phyloP scores from a whole-genome alignment of 345 rosid species.

The Linum trigynum region DNA sequence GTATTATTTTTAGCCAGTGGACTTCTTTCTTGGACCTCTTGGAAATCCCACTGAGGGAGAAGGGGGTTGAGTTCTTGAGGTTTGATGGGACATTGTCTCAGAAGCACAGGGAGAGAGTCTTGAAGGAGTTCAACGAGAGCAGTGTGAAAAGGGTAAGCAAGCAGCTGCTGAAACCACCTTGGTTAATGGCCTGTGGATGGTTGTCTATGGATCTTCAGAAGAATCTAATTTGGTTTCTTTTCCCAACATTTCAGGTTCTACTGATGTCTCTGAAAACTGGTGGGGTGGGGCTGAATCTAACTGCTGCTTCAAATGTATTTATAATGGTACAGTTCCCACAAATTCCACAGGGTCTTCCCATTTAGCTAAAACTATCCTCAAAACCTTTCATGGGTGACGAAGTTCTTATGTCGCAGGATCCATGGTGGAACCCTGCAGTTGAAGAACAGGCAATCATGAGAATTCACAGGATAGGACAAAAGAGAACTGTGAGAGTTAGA shows the following conservation, averaged over 20 bases:
- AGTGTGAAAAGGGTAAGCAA: slow-evolving; percentile 40
- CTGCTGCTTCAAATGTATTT: slow-evolving; percentile 61
- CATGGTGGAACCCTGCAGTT: slow-evolving; percentile 75
- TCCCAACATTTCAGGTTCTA: slow-evolving; percentile 29
- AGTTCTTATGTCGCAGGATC: slow-evolving; percentile 33
- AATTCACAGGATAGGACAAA: slow-evolving; percentile 59
- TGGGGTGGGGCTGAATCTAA: slow-evolving; percentile 60
- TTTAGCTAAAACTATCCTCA: not conserved
- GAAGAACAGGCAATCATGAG: slow-evolving; percentile 64
- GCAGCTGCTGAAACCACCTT: not conserved
- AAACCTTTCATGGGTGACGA: not conserved
- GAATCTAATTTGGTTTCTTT: not conserved
- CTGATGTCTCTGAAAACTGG: slow-evolving; percentile 62
- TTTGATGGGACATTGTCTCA: slow-evolving; percentile 47
- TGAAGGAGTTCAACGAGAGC: slow-evolving; percentile 53
- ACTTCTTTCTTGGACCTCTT: slow-evolving; percentile 57
- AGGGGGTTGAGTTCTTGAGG: slow-evolving; percentile 39
- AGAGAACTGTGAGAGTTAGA: slow-evolving; percentile 38
- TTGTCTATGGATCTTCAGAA: not conserved
- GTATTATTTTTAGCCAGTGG: slow-evolving; percentile 70
- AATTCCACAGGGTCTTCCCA: not conserved
- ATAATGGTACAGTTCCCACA: slow-evolving; percentile 32
- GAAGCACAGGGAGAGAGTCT: slow-evolving; percentile 51
- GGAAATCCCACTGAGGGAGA: slow-evolving; percentile 45
- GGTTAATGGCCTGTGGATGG: not conserved